phyloP scores from a whole-genome alignment of 345 rosid species.

The sweet orange (Citrus sinensis) region DNA sequence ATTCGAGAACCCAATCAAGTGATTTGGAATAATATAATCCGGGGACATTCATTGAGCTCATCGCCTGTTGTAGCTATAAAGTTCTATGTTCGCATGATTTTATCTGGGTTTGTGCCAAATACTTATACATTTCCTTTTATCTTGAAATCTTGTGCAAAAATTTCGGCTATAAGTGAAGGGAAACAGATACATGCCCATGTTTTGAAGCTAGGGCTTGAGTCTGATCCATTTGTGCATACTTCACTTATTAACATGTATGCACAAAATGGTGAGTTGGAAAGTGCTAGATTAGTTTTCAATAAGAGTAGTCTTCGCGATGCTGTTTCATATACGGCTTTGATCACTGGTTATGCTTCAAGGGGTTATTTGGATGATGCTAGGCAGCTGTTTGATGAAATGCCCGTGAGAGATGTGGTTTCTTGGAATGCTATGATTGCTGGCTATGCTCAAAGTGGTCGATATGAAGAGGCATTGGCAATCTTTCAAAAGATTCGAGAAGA shows the following conservation, averaged over 20 bases:
- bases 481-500: conserved; percentile 47
- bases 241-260: conserved; percentile 69
- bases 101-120: conserved; percentile 46
- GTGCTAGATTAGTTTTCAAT: conserved; percentile 51
- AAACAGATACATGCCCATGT: conserved; percentile 55
- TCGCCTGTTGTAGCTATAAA: conserved; percentile 40
- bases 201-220: conserved; percentile 51
- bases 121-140: conserved; percentile 59
- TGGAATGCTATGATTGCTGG: conserved; percentile 65
- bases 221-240: conserved; percentile 56
- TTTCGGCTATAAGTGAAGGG: conserved; percentile 36
- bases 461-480: conserved; percentile 49
- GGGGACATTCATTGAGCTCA: conserved; percentile 51
- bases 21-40: conserved; percentile 59
- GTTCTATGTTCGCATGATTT: conserved; percentile 48
- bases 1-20: conserved; percentile 54
- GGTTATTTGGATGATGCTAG: conserved; percentile 39
- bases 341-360: conserved; percentile 35
- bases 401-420: conserved; percentile 41
- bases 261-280: conserved; percentile 33
- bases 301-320: conserved; percentile 46
- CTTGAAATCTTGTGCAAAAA: conserved; percentile 55
- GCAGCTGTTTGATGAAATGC: conserved; percentile 61
- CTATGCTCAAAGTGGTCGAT: conserved; percentile 37
- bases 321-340: conserved; percentile 64